These are phyloP conservation scores for Arachis hypogaea DNA, from an alignment of 306 rosid genomes.

Conservation along the genomic window DNA sequence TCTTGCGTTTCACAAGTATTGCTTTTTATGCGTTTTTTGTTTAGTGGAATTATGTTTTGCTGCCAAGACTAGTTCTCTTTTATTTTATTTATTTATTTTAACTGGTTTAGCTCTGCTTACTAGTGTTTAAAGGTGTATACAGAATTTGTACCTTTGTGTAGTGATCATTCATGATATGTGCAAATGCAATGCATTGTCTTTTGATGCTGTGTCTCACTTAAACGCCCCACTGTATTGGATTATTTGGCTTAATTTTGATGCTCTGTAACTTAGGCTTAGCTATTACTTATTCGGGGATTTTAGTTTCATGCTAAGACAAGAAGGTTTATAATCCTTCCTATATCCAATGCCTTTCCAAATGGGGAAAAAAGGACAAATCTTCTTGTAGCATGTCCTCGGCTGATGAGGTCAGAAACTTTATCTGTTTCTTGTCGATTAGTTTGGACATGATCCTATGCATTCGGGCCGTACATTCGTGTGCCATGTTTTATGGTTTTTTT, in stretches of 20 bases:
- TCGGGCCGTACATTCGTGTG: not conserved
- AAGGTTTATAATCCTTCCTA: not conserved
- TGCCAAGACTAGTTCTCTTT: constrained; percentile 15
- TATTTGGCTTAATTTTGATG: not conserved
- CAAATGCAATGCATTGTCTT: not conserved
- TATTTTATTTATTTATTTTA: too few relatives aligned
- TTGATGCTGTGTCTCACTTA: not conserved
- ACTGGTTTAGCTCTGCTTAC: constrained; percentile 8
- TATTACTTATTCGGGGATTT: not conserved
- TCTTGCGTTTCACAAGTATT: not conserved
- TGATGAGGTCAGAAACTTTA: constrained; percentile 23
- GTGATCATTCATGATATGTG: constrained; percentile 9
- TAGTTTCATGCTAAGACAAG: not conserved
- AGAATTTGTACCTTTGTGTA: not conserved
- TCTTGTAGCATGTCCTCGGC: constrained; percentile 13
- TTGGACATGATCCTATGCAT: not conserved
- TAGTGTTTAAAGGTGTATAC: constrained; percentile 3
- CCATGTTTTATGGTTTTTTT: not conserved
- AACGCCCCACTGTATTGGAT: not conserved
- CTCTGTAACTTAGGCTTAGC: constrained; percentile 3
- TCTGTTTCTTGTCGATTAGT: constrained; percentile 8
- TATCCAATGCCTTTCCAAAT: too few relatives aligned
- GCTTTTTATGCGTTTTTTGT: not conserved
- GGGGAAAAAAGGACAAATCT: not conserved
- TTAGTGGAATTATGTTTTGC: not conserved